Conservation (phyloP, 106 monocot species). For the Apostasia ramifera region DNA sequence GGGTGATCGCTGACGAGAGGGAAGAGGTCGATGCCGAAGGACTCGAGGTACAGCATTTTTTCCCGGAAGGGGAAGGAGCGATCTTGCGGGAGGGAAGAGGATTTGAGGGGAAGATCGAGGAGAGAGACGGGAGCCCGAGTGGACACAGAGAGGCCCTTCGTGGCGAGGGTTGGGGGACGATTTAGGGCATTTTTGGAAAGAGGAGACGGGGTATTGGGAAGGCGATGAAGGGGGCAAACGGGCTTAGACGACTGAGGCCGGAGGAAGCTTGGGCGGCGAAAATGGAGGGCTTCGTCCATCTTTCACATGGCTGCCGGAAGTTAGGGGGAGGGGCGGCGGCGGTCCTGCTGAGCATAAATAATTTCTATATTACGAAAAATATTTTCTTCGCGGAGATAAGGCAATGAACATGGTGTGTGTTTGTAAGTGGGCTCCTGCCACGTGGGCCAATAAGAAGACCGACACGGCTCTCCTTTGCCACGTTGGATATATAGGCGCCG, state of each 20-base stretch:
- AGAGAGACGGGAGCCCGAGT: constrained; percentile 10
- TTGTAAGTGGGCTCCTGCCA: too few species aligned
- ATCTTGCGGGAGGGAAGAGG: neutral
- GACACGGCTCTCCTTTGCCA: too few species aligned
- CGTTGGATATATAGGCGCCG: too few species aligned
- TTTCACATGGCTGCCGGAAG: constrained; percentile 5
- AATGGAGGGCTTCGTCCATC: constrained; percentile 15
- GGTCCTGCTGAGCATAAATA: too few species aligned
- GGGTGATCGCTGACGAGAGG: constrained; percentile 32
- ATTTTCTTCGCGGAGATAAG: too few species aligned
- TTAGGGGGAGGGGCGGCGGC: neutral
- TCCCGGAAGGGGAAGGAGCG: constrained; percentile 27
- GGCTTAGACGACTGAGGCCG: neutral
- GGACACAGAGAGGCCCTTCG: constrained; percentile 2
- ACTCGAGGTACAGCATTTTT: constrained; percentile 58
- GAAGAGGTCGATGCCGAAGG: constrained; percentile 54
- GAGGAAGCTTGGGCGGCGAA: neutral
- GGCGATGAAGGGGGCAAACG: neutral
- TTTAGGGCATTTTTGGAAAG: constrained; percentile 13
- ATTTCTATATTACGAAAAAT: too few species aligned
- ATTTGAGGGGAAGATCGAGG: constrained; percentile 10
- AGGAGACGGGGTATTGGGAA: constrained; percentile 8
- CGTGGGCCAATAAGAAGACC: too few species aligned
- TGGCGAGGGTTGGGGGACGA: constrained; percentile 1
- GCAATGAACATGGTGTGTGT: too few species aligned